Evolutionary conservation across 2,329 filamentous ascomycete species (phyloP).

Genomic region (Dichotomopilus funicola): DNA sequence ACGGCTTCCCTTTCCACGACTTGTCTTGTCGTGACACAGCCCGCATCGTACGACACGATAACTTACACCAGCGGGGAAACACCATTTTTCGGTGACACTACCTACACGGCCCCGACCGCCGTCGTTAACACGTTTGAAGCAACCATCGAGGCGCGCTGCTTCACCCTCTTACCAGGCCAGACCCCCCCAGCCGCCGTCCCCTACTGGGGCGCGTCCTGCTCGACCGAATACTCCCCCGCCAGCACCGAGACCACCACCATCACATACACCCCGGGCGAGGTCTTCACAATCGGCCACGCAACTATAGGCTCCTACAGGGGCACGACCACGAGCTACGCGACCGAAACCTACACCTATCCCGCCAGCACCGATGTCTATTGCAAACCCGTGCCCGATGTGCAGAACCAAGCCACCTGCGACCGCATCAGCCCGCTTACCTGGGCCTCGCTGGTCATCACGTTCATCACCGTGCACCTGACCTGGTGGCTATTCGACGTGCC

Average conservation of each 20-base stretch:
- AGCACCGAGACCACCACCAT: background rate
- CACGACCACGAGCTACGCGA: background rate
- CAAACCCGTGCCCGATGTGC: background rate
- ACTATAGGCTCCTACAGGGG: background rate
- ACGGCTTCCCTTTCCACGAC: background rate
- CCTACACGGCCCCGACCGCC: background rate
- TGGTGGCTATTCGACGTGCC: background rate
- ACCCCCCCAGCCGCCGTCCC: background rate
- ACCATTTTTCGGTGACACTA: background rate
- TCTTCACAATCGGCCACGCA: too few species aligned
- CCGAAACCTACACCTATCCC: background rate
- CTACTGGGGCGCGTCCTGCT: background rate
- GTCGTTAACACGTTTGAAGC: background rate
- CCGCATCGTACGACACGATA: background rate
- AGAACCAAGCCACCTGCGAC: background rate
- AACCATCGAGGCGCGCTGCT: background rate
- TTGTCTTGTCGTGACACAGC: background rate
- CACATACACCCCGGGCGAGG: background rate
- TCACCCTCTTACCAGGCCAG: background rate
- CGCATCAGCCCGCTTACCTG: background rate
- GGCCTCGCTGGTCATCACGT: background rate
- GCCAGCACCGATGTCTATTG: background rate
- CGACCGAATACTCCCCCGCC: background rate
- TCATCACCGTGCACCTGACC: background rate
- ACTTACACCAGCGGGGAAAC: background rate